These are phyloP conservation scores for Phytophthora parvispora DNA, from an alignment of 352 stramenopile species.

Conservation along the genomic window DNA sequence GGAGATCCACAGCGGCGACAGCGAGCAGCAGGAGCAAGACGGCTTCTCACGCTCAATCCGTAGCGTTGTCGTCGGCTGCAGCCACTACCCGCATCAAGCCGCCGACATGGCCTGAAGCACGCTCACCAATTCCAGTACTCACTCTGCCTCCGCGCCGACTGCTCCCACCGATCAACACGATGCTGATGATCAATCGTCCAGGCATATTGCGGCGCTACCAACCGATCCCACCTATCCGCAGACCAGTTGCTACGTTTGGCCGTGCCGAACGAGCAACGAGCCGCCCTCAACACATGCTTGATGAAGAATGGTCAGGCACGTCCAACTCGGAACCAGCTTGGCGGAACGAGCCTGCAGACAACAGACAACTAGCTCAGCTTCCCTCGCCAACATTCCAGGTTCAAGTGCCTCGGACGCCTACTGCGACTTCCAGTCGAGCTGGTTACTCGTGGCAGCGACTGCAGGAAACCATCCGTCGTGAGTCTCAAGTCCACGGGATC, in stretches of 20 bases:
- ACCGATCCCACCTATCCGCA: conserved; percentile 43
- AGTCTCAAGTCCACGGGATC: conserved; percentile 75
- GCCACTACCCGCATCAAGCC: conserved; percentile 13
- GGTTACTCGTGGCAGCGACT: conserved; percentile 86
- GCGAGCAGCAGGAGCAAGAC: conserved; percentile 24
- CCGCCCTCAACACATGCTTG: conserved; percentile 1
- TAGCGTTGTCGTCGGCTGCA: conserved; percentile 14
- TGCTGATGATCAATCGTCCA: conserved; percentile 39
- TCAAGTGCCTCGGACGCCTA: conserved; percentile 9
- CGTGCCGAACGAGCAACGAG: background rate
- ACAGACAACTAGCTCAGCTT: background rate
- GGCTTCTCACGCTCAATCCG: conserved; percentile 6
- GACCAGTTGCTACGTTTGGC: conserved; percentile 16
- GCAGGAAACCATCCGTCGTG: conserved; percentile 75
- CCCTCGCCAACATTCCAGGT: background rate
- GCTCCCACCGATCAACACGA: conserved; percentile 40
- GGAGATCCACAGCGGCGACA: conserved; percentile 33
- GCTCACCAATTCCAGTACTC: conserved; percentile 37
- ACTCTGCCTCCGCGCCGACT: conserved; percentile 32
- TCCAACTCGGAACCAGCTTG: background rate
- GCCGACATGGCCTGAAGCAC: conserved; percentile 19
- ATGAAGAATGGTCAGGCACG: conserved; percentile 14
- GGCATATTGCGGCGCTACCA: conserved; percentile 23
- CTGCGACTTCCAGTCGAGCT: conserved; percentile 22
- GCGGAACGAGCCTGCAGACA: background rate